Conservation (phyloP, 495 filamentous ascomycete genomes). For the Margaritispora aquatica region DNA sequence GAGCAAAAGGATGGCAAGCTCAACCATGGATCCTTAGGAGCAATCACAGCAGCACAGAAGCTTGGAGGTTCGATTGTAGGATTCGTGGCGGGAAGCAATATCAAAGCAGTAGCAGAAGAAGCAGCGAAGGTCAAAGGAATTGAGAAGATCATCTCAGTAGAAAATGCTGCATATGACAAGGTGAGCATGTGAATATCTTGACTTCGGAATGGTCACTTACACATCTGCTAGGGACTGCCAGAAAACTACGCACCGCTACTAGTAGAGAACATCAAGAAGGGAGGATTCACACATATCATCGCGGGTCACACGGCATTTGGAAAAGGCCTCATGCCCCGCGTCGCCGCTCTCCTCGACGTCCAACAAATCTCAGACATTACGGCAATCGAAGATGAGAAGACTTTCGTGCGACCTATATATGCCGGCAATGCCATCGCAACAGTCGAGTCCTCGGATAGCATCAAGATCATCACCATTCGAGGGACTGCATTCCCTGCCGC, state of each 20-base stretch:
- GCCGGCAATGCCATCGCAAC: conserved; percentile 96
- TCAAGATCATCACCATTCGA: conserved; percentile 88
- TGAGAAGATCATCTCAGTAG: conserved; percentile 83
- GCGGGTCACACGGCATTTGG: conserved; percentile 92
- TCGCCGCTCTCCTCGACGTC: conserved; percentile 87
- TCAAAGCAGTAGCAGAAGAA: conserved; percentile 76
- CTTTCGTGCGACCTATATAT: conserved; percentile 95
- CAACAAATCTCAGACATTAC: conserved; percentile 94
- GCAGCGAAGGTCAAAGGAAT: conserved; percentile 85
- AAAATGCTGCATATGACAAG: conserved; percentile 89
- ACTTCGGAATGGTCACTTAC: not conserved
- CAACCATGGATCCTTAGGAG: conserved; percentile 72
- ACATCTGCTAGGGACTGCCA: conserved; percentile 61
- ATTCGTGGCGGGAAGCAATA: conserved; percentile 78
- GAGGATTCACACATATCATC: conserved; percentile 84
- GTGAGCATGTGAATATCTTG: conserved; percentile 25
- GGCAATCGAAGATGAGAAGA: conserved; percentile 80
- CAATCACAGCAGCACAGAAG: conserved; percentile 80
- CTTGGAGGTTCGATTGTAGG: conserved; percentile 80
- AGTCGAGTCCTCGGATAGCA: conserved; percentile 80
- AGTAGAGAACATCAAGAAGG: conserved; percentile 92
- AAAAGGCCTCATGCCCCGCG: conserved; percentile 90
- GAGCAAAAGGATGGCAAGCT: conserved; percentile 92
- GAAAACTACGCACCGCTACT: conserved; percentile 94
- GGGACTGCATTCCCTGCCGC: conserved; percentile 79